Base-by-base conservation (phyloP, 202 grass and related monocot species). In the Thinopyrum obtusiflorum region DNA sequence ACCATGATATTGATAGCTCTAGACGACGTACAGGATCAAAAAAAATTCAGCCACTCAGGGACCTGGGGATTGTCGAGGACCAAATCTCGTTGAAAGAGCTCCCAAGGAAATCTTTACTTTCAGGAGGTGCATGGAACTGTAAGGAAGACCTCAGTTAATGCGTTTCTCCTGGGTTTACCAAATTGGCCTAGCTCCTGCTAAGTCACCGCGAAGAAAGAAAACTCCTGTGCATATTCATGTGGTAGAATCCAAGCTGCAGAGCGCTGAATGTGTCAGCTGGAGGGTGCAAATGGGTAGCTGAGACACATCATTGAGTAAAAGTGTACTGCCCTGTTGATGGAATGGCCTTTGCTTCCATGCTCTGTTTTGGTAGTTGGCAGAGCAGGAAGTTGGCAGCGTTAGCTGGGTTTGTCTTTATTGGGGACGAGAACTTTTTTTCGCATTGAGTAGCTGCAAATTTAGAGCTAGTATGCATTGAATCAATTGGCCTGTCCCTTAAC, bases 101-200 rank as follows among this genome's bases (percentile, higher is more conserved):
- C 46, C 46, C 46, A 49, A 6, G 4, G 47, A 2, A 51, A 51
- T 51, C 15, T 51, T 51, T 51, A 51, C 53, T 59, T 59, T 59
- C 7, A 21, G 5, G 13, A 76, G 23, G 49, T 53, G 49, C 0
- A 46, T 57, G 60, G 25, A 89, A 8, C 63, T 82, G 23, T 1
- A 89, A 77, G 15, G 37, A 39, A 53, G 83, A 77, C 69, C 42
- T 25, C 28, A 77, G 4, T 77, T 59, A 77, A 77, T 77, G 73
- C 49, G 1, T 77, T 59, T 74, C 13, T 11, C 47, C 26, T 11
- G 21, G 4, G 11, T 36, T 46, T 46, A 4, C 21, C 36, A 9
- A 39, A 9, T 11, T 23, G 5, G 18, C 0, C 7, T 31, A 65
- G 67, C 18, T 40, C 33, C 68, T 51, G 7, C 25, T 29, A 29